phyloP scores from a whole-genome alignment of 495 filamentous ascomycete species.

The Penicillium waksmanii region DNA sequence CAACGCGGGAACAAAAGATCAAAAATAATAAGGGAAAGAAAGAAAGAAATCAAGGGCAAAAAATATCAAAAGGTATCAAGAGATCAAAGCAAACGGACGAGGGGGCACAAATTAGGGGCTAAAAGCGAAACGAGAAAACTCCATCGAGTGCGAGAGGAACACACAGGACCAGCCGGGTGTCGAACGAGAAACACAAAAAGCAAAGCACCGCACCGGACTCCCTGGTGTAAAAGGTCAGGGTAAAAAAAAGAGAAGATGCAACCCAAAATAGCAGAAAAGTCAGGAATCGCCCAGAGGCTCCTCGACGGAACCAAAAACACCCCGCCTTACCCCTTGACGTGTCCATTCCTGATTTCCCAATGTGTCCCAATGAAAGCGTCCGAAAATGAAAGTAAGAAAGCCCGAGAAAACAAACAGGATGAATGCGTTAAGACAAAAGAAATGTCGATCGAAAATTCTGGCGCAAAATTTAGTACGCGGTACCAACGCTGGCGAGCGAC shows the following conservation, averaged over 20 bases:
- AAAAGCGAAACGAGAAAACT: conserved; percentile 37
- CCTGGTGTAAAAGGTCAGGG: conserved; percentile 43
- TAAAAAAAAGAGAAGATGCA: conserved; percentile 31
- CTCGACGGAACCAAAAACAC: conserved; percentile 39
- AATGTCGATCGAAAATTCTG: conserved; percentile 17
- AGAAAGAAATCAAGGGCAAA: conserved; percentile 15
- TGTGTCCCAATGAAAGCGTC: conserved; percentile 42
- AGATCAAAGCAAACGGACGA: conserved; percentile 32
- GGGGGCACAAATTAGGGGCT: conserved; percentile 38
- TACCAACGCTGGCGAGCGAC: conserved; percentile 50
- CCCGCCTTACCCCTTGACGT: conserved; percentile 41
- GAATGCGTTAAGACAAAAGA: conserved; percentile 10
- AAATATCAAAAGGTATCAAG: conserved; percentile 35
- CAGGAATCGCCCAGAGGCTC: conserved; percentile 43
- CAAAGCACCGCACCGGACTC: conserved; percentile 55
- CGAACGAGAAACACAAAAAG: conserved; percentile 37
- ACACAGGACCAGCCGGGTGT: conserved; percentile 59
- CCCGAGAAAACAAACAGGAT: conserved; percentile 20
- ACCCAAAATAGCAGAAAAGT: conserved; percentile 34
- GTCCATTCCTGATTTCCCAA: conserved; percentile 40
- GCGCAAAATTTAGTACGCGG: conserved; percentile 44
- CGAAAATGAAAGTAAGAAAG: conserved; percentile 40
- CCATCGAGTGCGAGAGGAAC: conserved; percentile 52
- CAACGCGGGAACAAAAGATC: neutral
- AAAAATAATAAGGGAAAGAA: conserved; percentile 18